Evolutionary conservation across 345 rosid genomes (phyloP).

Genomic region (Sisymbrium irio): DNA sequence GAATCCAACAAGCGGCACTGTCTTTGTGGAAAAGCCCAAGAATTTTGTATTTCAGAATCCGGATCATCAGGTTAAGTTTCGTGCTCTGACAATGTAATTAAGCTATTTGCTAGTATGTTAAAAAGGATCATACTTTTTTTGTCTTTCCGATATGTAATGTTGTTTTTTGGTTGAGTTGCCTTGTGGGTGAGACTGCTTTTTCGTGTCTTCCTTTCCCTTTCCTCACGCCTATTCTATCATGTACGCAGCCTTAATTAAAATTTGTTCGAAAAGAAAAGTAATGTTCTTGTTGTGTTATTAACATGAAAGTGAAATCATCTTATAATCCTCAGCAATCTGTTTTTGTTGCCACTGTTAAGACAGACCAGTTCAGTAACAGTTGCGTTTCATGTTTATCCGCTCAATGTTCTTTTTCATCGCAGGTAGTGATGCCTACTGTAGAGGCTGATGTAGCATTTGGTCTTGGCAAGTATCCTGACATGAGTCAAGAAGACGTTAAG

Average conservation of each 20-base stretch:
- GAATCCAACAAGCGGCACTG: conserved; percentile 62
- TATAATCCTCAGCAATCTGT: neutral
- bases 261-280: neutral
- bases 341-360: neutral
- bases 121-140: conserved; percentile 3
- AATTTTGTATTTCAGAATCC: conserved; percentile 92
- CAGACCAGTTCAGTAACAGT: neutral
- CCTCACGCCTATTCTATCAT: neutral
- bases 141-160: neutral
- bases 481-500: conserved; percentile 57
- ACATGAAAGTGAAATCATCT: neutral
- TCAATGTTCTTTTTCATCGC: conserved; percentile 23
- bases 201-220: neutral
- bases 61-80: conserved; percentile 74
- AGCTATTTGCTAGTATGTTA: neutral
- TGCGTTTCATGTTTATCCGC: neutral
- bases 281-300: neutral
- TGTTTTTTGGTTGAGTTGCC: neutral
- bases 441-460: conserved; percentile 96
- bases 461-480: conserved; percentile 64
- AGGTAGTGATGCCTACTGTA: conserved; percentile 97
- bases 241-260: neutral
- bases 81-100: neutral
- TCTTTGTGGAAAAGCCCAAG: conserved; percentile 61
- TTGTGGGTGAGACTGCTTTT: neutral